A percentile compares a stretch with the other conserved stretches of the same genome.
These are phyloP conservation scores for Vitis hybrid DNA, from an alignment of 177 flowering plant genomes.

Conservation along the genomic window DNA sequence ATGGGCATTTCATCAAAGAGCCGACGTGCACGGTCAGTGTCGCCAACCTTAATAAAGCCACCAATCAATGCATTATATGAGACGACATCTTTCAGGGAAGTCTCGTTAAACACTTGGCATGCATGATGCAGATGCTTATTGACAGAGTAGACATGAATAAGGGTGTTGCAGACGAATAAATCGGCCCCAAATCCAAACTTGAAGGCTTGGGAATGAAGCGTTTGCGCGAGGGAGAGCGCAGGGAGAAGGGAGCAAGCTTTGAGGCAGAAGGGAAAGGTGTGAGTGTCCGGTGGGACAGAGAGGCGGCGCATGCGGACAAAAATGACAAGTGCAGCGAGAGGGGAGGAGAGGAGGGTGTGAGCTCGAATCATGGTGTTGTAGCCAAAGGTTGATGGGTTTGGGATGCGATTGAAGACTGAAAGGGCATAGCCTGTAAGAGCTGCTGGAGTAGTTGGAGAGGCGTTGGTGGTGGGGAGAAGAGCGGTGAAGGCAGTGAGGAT, in stretches of 20 bases:
- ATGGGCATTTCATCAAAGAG: constrained; percentile 54
- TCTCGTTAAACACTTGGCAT: constrained; percentile 38
- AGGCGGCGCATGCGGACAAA: constrained; percentile 51
- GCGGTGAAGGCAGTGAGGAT: constrained; percentile 49
- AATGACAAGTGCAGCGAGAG: constrained; percentile 43
- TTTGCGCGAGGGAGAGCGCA: constrained; percentile 14
- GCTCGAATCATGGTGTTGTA: constrained; percentile 62
- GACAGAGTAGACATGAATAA: constrained; percentile 41
- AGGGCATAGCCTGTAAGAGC: constrained; percentile 32
- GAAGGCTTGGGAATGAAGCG: constrained; percentile 52
- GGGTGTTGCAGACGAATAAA: constrained; percentile 50
- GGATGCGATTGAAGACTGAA: constrained; percentile 54
- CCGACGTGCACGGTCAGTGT: constrained; percentile 37
- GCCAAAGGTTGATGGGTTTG: constrained; percentile 55
- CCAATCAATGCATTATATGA: constrained; percentile 59
- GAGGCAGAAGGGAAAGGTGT: constrained; percentile 72
- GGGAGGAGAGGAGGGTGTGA: constrained; percentile 48
- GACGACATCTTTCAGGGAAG: constrained; percentile 41
- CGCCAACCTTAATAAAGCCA: constrained; percentile 55
- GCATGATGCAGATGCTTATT: constrained; percentile 30
- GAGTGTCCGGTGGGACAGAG: constrained; percentile 56
- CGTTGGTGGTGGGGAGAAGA: background rate
- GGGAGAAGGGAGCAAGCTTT: constrained; percentile 46
- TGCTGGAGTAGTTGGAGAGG: background rate
- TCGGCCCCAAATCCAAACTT: constrained; percentile 53